A percentile compares a stretch with the other conserved stretches of the same genome.
phyloP scores from a whole-genome alignment of 345 rosid genomes.

The Laguncularia racemosa region DNA sequence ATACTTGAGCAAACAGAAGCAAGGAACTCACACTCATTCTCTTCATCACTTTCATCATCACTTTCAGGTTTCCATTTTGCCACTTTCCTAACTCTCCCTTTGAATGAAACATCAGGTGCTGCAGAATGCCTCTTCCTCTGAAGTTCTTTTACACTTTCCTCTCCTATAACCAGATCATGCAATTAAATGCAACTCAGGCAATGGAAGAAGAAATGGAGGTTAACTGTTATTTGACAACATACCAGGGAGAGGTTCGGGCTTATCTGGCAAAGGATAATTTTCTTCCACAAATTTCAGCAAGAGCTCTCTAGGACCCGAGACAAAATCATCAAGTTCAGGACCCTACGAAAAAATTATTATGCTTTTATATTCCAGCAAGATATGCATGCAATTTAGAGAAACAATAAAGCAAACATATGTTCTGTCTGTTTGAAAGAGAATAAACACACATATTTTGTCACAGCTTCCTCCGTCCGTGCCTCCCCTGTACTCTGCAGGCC shows the following conservation, averaged over 20 bases:
- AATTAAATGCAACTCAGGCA: not conserved
- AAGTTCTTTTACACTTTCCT: constrained; percentile 79
- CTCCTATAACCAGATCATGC: constrained; percentile 42
- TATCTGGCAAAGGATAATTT: constrained; percentile 90
- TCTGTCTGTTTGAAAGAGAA: not conserved
- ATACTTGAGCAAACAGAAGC: constrained; percentile 1
- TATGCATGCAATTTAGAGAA: constrained; percentile 2
- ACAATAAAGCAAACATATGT: constrained; percentile 6
- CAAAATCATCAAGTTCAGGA: constrained; percentile 94
- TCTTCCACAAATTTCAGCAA: constrained; percentile 95
- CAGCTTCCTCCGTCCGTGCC: constrained; percentile 98
- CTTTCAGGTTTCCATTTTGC: constrained; percentile 84
- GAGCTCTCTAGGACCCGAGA: constrained; percentile 97
- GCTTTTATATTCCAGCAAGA: constrained; percentile 6
- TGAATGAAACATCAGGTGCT: constrained; percentile 74
- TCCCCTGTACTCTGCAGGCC: constrained; percentile 99
- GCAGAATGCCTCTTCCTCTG: constrained; percentile 92
- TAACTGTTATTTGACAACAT: constrained; percentile 2
- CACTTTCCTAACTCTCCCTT: constrained; percentile 92
- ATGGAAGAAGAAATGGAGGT: not conserved
- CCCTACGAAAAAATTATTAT: constrained; percentile 39
- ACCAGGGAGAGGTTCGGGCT: constrained; percentile 91
- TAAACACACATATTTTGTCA: constrained; percentile 82
- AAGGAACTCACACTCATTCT: constrained; percentile 63
- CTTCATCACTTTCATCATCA: constrained; percentile 82